Evolutionary conservation across 257 asterid genomes (phyloP), one percentile per base, ranked within the genome.

Genomic region (Solanum appendiculatum): DNA sequence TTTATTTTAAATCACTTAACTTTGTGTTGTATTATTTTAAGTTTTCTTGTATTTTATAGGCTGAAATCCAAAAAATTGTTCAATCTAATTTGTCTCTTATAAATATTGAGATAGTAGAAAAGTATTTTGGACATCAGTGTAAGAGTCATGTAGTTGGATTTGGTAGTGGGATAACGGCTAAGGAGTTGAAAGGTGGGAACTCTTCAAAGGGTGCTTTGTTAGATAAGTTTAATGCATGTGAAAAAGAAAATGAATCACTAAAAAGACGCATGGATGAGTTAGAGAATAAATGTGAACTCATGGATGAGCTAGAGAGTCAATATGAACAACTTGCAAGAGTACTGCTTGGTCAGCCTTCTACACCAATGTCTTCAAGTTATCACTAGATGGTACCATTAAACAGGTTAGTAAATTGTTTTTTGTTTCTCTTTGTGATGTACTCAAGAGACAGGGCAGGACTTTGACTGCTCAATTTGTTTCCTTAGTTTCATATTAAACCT

Each of bases 341-440:
- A 51, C 9, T 16, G 0, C 60, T 51, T 51, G 60, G 60, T 51
- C n/a, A 51, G 0, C 60, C n/a, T 51, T 0, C n/a, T 16, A 51
- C 23, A 51, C 60, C 9, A 5, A 7, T 3, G n/a, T 51, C 9
- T 48, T 51, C 23, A 51, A 51, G 60, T 51, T 9, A 16, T 51
- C 23, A 51, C 5, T 51, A 51, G 9, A 16, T 51, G 23, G 60
- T 51, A 51, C 23, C 60, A 51, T 16, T 51, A 15, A 51, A 51
- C 0, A 16, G 3, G 0, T 48, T 48, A 48, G 56, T 15, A 48
- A 48, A 5, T 15, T 1, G 0, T 5, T 14, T 14, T 48, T 48
- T 48, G 23, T 6, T 51, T 51, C 60, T 51, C 60, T 51, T 51
- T 51, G 9, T 51, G 23, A 16, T 51, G 3, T 51, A 51, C 60